Base-by-base conservation (phyloP, 2,329 filamentous ascomycete species). In the Phialemonium atrogriseum region DNA sequence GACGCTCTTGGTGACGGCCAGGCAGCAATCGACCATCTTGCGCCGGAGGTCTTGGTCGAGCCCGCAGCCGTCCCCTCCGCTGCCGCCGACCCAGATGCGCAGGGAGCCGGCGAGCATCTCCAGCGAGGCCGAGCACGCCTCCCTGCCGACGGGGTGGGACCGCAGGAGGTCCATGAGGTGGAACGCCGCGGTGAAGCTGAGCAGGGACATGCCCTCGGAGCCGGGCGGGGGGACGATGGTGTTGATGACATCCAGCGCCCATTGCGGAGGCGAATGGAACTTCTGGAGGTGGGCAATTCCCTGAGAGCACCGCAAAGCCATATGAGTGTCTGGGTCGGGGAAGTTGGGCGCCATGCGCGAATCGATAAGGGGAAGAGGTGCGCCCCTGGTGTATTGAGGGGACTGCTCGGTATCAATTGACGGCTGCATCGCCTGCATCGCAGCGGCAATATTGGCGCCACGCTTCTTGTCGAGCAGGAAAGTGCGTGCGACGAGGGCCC, bases 261-360 rank as follows among this genome's bases (percentile, higher is more conserved):
- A 57, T 13, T 58, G 52, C 0, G 64, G 62, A 3, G 59, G 58
- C 0, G 46, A 49, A 26, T 66, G 47, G 22, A 53, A 57, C 15
- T 63, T 63, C 33, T 64, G 62, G 10, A 80, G 60, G 42, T 78
- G 69, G 7, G 75, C 71, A 28, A 79, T 68, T 10, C 68, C 66
- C 62, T 73, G 73, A 16, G 73, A 73, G 44, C 73, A 78, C 22
- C 68, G 62, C 6, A 80, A 58, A 4, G 73, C 68, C 41, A 74
- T 65, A 24, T 68, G 62, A 14, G 75, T 61, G 41, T 80, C 73
- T 5, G 59, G 59, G 23, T 68, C 60, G 16, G 60, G 55, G 17
- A 59, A 44, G 23, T 65, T 53, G 16, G 59, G 55, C 35, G 58
- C 39, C 27, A 46, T 50, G 21, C 63, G 58, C 24, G 64, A 55